Evolutionary conservation across 2,329 filamentous ascomycete genomes (phyloP).

Genomic region (Penicillium sp.): DNA sequence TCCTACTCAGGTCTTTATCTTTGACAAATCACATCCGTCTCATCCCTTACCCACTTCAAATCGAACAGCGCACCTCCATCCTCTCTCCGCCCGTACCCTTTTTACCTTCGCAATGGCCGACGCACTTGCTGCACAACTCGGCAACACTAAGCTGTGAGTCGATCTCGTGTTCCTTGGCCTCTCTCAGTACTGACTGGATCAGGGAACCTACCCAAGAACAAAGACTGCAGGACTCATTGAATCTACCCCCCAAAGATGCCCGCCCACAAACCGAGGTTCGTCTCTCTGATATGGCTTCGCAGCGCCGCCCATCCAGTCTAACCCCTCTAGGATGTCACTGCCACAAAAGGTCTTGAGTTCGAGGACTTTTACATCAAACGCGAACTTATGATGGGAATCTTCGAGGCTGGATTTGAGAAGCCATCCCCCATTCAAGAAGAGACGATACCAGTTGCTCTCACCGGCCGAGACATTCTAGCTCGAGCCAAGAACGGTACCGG

Average conservation of each 20-base stretch:
- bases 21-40: background rate
- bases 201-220: constrained; percentile 43
- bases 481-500: constrained; percentile 98
- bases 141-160: constrained; percentile 46
- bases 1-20: background rate
- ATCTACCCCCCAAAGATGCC: constrained; percentile 49
- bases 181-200: constrained; percentile 11
- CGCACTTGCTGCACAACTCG: constrained; percentile 47
- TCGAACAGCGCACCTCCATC: background rate
- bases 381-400: constrained; percentile 97
- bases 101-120: constrained; percentile 41
- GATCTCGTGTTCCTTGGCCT: background rate
- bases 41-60: background rate
- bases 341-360: constrained; percentile 95
- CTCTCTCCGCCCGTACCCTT: background rate
- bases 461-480: constrained; percentile 91
- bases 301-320: background rate
- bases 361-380: constrained; percentile 96
- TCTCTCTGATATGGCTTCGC: constrained; percentile 3
- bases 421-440: constrained; percentile 99
- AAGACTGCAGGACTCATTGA: constrained; percentile 49
- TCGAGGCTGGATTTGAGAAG: constrained; percentile 98
- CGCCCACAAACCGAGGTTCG: constrained; percentile 53
- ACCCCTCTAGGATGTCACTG: constrained; percentile 81
- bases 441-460: constrained; percentile 93